Conservation (phyloP, 179 eudicot genomes). For the Actinidia arguta region DNA sequence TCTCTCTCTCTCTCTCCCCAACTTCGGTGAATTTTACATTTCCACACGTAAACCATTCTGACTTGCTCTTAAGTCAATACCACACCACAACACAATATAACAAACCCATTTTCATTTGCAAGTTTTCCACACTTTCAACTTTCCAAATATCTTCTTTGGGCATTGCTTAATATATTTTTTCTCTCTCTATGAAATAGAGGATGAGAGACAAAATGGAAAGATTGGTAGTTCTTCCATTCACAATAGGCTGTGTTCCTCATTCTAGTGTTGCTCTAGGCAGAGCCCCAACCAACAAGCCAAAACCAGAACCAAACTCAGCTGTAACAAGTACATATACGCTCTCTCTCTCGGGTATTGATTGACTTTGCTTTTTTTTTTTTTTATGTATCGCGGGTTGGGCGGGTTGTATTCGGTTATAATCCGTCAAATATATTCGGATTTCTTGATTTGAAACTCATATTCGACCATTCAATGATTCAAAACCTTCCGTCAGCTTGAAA, state of each 20-base stretch:
- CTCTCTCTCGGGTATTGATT: too few relatives aligned
- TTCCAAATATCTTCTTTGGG: constrained; percentile 21
- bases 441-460: too few relatives aligned
- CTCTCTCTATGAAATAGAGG: constrained; percentile 28
- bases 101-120: neutral
- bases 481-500: too few relatives aligned
- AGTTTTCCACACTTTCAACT: constrained; percentile 37
- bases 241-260: constrained; percentile 74
- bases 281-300: constrained; percentile 45
- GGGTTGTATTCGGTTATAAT: too few relatives aligned
- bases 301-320: constrained; percentile 37
- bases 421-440: too few relatives aligned
- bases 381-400: too few relatives aligned
- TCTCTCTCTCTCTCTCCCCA: constrained; percentile 52
- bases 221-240: constrained; percentile 69
- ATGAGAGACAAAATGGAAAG: constrained; percentile 65
- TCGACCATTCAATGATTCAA: too few relatives aligned
- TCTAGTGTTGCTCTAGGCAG: constrained; percentile 60
- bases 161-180: neutral
- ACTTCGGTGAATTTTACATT: constrained; percentile 57
- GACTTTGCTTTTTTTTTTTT: too few relatives aligned
- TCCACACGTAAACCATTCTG: constrained; percentile 62
- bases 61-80: constrained; percentile 64
- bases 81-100: constrained; percentile 37
- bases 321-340: constrained; percentile 34